Conservation (phyloP, 495 filamentous ascomycete species). For the Daldinia childiae region DNA sequence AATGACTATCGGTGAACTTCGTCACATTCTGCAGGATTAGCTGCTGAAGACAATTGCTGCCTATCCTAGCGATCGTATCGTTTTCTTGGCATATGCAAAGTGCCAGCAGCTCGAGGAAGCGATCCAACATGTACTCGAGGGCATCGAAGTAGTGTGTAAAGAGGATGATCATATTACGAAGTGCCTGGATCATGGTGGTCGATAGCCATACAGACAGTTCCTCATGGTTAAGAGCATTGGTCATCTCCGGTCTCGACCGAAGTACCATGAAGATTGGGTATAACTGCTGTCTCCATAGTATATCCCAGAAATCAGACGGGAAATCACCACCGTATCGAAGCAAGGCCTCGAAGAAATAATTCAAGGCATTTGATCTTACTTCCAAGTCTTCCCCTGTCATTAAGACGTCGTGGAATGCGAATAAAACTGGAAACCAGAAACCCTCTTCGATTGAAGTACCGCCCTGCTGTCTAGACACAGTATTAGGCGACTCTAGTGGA, state of each 20-base stretch:
- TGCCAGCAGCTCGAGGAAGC: conserved; percentile 90
- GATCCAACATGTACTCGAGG: conserved; percentile 94
- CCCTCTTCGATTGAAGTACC: conserved; percentile 88
- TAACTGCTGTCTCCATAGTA: conserved; percentile 93
- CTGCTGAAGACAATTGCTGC: conserved; percentile 96
- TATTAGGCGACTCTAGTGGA: conserved; percentile 45
- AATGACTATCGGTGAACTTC: conserved; percentile 87
- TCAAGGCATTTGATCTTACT: conserved; percentile 90
- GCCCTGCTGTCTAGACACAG: conserved; percentile 52
- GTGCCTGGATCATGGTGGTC: conserved; percentile 98
- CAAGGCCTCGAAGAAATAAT: conserved; percentile 94
- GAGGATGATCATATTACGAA: conserved; percentile 97
- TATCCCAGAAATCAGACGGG: conserved; percentile 96
- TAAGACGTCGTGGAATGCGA: conserved; percentile 97
- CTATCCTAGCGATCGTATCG: conserved; percentile 96
- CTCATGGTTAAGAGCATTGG: conserved; percentile 90
- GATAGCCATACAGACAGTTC: conserved; percentile 99
- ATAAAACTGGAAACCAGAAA: conserved; percentile 97
- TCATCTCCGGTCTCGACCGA: conserved; percentile 94
- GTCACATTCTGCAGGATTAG: conserved; percentile 94
- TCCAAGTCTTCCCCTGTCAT: conserved; percentile 99
- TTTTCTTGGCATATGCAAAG: conserved; percentile 99
- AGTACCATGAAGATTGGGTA: conserved; percentile 99
- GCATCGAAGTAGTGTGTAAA: conserved; percentile 98
- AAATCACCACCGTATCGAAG: conserved; percentile 91